Evolutionary conservation across 2,329 filamentous ascomycete genomes (phyloP), one percentile per base, ranked within the genome.

Genomic region (Laburnicola sp.): DNA sequence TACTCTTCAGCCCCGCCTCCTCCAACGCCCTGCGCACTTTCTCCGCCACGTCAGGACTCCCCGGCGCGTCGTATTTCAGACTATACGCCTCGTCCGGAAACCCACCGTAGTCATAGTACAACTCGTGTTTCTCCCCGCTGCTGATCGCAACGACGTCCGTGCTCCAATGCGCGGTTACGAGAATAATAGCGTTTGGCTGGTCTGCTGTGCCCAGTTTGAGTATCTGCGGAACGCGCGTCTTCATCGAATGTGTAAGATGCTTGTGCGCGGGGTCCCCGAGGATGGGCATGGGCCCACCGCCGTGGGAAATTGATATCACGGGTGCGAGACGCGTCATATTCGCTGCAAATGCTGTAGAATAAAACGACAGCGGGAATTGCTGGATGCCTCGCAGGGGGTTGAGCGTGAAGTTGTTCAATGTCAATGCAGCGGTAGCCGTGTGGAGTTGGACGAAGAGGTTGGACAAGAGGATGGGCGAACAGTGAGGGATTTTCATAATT

Each of bases 121-220:
- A 70, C 2, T 71, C 61, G 49, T 80, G 83, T 23, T 72, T 74
- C 21, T 70, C 60, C 3, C 62, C 77, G 2, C 77, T 80, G 9
- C 80, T 82, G 51, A 86, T 78, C 36, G 75, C 78, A 1, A 82
- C 82, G 6, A 66, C 68, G 10, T 56, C 40, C 2, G 78, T 78
- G 2, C 75, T 76, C 82, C 82, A 85, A 70, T 85, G 82, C 3
- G 82, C 82, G 0, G 82, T 85, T 10, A 85, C 75, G 28, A 85
- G 69, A 7, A 84, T 71, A 39, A 85, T 82, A 23, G 79, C 82
- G 7, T 73, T 73, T 0, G 77, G 79, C 9, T 78, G 74, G 1
- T 78, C 70, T 1, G 78, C 65, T 0, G 81, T 82, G 34, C 77
- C 75, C 2, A 86, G 76, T 56, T 77, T 75, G 40, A 86, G 77